Percentiles rank a stretch among this genome's conserved stretches.
Conservation (phyloP, 1,139 yeast species). For the Yamadazyma trypodendri region DNA sequence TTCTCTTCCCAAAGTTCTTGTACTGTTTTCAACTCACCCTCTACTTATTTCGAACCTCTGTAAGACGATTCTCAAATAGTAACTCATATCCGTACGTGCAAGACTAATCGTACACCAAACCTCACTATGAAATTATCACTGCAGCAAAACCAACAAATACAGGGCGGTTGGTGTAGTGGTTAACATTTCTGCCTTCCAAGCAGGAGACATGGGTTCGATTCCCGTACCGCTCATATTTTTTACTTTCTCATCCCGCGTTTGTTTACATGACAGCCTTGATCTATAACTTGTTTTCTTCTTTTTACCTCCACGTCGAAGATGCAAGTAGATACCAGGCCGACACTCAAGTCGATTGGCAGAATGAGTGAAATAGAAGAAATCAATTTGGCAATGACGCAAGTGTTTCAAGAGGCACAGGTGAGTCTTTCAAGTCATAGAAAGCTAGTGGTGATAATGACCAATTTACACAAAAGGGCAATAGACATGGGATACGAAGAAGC, state of each 20-base stretch:
- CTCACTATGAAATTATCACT: no score
- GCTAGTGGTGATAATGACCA: conserved; percentile 61
- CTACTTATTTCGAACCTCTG: no score
- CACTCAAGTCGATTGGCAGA: conserved; percentile 11
- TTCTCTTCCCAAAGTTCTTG: no score
- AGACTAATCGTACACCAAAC: no score
- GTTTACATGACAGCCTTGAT: conserved; percentile 3
- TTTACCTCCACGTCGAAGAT: background rate
- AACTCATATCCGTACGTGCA: no score
- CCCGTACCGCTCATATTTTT: conserved; percentile 68
- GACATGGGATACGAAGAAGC: conserved; percentile 52
- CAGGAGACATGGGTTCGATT: conserved; percentile 81
- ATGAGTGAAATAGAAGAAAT: conserved; percentile 28
- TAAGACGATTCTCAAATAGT: no score
- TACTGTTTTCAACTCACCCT: no score
- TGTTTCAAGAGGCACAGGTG: conserved; percentile 79
- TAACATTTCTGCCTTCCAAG: conserved; percentile 71
- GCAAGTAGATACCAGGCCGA: conserved; percentile 8
- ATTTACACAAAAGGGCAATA: conserved; percentile 56
- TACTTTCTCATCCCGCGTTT: conserved; percentile 7
- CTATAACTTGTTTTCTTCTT: background rate
- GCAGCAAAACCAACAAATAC: no score
- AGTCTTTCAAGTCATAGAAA: conserved; percentile 76
- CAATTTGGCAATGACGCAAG: conserved; percentile 53
- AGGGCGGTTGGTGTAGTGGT: conserved; percentile 57